Conservation (phyloP, 495 filamentous ascomycete genomes). For the Ramalina peruviana region DNA sequence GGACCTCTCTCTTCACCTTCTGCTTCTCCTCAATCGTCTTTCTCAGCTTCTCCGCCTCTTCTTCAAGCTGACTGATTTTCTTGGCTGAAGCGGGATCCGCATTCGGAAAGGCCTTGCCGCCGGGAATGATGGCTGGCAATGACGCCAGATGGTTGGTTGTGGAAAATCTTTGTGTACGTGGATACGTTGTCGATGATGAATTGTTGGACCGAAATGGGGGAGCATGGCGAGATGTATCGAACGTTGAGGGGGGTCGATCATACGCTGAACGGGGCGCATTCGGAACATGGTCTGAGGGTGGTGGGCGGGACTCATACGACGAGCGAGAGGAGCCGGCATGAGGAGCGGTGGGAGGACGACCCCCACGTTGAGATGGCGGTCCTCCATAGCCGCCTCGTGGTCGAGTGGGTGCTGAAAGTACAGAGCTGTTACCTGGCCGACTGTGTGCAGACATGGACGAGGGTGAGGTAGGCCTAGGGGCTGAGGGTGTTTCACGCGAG, state of each 20-base stretch:
- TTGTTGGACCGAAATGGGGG: conserved; percentile 37
- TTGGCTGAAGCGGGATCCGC: conserved; percentile 30
- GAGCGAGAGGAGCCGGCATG: conserved; percentile 13
- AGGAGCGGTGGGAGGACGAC: conserved; percentile 12
- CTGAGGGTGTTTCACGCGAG: conserved; percentile 30
- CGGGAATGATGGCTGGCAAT: conserved; percentile 35
- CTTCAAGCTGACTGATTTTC: conserved; percentile 36
- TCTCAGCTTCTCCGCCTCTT: conserved; percentile 40
- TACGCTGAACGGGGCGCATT: conserved; percentile 27
- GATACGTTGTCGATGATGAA: conserved; percentile 32
- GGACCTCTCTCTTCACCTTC: conserved; percentile 30
- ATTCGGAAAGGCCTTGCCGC: conserved; percentile 31
- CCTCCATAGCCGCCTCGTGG: conserved; percentile 36
- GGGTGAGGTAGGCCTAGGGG: conserved; percentile 33
- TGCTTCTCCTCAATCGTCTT: conserved; percentile 44
- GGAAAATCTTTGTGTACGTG: conserved; percentile 34
- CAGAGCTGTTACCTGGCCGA: conserved; percentile 33
- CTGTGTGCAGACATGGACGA: conserved; percentile 33
- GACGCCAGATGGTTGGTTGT: conserved; percentile 35
- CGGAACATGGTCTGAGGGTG: conserved; percentile 22
- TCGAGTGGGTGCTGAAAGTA: conserved; percentile 46
- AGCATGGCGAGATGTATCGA: conserved; percentile 18
- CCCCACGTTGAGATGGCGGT: conserved; percentile 29
- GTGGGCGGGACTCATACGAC: conserved; percentile 15
- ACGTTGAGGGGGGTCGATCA: conserved; percentile 11